Evolutionary conservation across 164 flowering plant species (phyloP), one percentile per base, ranked within the genome.

Genomic region (Tinospora cordifolia): DNA sequence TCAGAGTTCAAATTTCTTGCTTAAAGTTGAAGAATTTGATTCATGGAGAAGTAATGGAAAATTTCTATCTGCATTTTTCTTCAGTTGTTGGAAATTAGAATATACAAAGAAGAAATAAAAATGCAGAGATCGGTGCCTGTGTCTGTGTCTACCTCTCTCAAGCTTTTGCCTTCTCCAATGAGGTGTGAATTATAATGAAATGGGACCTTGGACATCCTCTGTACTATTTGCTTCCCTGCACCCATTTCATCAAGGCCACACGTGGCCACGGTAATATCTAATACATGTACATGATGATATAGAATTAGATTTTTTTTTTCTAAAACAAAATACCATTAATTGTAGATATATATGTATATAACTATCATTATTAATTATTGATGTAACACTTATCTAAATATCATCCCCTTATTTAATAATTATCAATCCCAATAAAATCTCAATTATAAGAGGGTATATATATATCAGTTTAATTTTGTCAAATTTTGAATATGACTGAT

Each of bases 111-210:
- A 39, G 27, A 22, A 26, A 34, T 17, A 15, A 8, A 65, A 27
- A 62, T 26, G 19, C 1, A 54, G 60, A 54, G 60, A 54, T 54
- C 39, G 62, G 64, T 58, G n/a, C n/a, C n/a, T n/a, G n/a, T n/a
- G n/a, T n/a, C n/a, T n/a, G n/a, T 47, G 69, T 40, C 25, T 58
- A 57, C 74, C 62, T 63, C 76, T 74, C 36, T 63, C n/a, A 49
- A 34, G 26, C n/a, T 36, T 69, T 74, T 65, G 63, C 63, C 46
- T 71, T 74, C 54, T 38, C 10, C 72, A 57, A n/a, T 6, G 39
- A 25, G 40, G 44, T 27, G 46, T 30, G 36, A 30, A 30, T 30
- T 8, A 47, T 47, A 13, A 47, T 14, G 19, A 6, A 30, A 30
- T 2, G 36, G 36, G 36, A 30, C 60, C 60, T 10, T 54, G 60